phyloP scores from a whole-genome alignment of 805 yeast species.

The Barnettozyma wickerhamii region DNA sequence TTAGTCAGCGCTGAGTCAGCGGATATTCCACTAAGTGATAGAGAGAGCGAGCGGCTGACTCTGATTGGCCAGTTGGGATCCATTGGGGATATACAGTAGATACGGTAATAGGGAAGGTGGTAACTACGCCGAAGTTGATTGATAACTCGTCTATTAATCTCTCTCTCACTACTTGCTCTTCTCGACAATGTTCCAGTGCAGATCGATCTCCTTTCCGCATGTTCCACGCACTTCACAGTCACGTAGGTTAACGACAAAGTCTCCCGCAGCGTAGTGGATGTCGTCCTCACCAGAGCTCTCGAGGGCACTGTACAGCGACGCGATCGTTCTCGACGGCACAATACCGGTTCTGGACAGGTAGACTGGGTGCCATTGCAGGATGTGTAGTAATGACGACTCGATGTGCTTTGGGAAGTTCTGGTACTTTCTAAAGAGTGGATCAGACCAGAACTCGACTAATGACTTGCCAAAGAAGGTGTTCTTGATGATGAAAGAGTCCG shows the following conservation, averaged over 20 bases:
- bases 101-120: too few species aligned
- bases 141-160: not conserved
- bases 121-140: too few species aligned
- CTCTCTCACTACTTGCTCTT: not conserved
- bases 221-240: slow-evolving; percentile 46
- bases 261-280: slow-evolving; percentile 55
- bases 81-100: too few species aligned
- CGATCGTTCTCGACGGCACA: slow-evolving; percentile 59
- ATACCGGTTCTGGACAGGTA: slow-evolving; percentile 68
- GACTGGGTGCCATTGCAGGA: slow-evolving; percentile 93
- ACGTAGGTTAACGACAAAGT: slow-evolving; percentile 60
- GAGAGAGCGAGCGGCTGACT: slow-evolving; percentile 16
- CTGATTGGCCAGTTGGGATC: too few species aligned
- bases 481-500: slow-evolving; percentile 66
- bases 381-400: slow-evolving; percentile 74
- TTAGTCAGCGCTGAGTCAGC: not conserved
- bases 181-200: slow-evolving; percentile 27
- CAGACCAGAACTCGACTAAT: slow-evolving; percentile 76
- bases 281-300: slow-evolving; percentile 40
- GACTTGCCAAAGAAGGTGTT: slow-evolving; percentile 64
- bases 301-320: slow-evolving; percentile 38
- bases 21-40: slow-evolving; percentile 21
- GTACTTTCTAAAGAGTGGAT: slow-evolving; percentile 65
- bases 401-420: slow-evolving; percentile 51
- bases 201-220: slow-evolving; percentile 48